Base-by-base conservation (phyloP, 2,329 filamentous ascomycete species). In the Raffaelea ambrosiae region DNA sequence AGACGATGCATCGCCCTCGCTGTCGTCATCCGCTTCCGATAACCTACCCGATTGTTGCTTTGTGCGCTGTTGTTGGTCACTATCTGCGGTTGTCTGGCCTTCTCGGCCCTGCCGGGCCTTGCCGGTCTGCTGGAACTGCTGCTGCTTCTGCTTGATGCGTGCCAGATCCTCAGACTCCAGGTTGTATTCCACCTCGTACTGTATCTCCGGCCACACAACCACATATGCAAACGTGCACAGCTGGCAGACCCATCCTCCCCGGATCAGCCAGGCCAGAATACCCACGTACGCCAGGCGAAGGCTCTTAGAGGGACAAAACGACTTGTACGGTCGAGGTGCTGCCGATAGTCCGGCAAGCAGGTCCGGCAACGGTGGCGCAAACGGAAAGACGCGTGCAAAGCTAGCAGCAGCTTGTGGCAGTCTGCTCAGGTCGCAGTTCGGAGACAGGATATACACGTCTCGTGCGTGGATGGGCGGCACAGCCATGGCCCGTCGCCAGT, bases 181-280 rank as follows among this genome's bases (percentile, higher is more conserved):
- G 47, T 82, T 77, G 56, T 83, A 77, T 45, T 87, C 81, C 3
- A 94, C 88, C 54, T 87, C 83, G 59, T 86, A 83, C 57, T 93
- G 82, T 53, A 95, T 86, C 60, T 91, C 84, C 3, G 86, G 82
- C 66, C 83, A 84, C 39, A 93, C 86, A 44, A 91, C 79, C 40
- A 97, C 81, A 72, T 93, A 95, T 13, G 85, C 88, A 63, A 94
- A 96, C 1, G 88, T 93, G 53, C 89, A 86, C 5, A 98, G 75
- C 63, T 96, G 90, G 1, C 87, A 95, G 1, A 96, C 90, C 86
- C 93, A 95, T 14, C 88, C 89, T 42, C 88, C 86, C 38, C 90
- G 82, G 69, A 97, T 81, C 9, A 98, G 76, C 88, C 91, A 98
- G 20, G 88, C 89, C 22, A 98, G 72, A 64, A 97, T 95, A 31